Percentiles rank a stretch among this genome's conserved stretches.
Evolutionary conservation across 495 filamentous ascomycete genomes (phyloP).

Genomic region (Entonaema liquescens): DNA sequence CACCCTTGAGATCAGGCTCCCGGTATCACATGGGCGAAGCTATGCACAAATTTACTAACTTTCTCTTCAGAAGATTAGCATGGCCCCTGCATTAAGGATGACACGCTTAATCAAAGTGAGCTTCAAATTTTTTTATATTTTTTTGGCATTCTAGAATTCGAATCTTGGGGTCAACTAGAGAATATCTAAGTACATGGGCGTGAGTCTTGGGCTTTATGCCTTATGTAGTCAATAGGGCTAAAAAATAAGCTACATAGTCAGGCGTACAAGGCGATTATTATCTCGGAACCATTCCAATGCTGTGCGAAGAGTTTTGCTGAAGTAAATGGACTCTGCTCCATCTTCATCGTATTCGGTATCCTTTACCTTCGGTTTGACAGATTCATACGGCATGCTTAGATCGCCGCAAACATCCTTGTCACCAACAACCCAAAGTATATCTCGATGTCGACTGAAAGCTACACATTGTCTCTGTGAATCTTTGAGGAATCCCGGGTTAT

Average conservation of each 20-base stretch:
- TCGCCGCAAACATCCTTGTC: neutral
- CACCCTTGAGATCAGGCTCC: too few species aligned
- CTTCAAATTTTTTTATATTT: too few species aligned
- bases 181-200: too few species aligned
- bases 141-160: too few species aligned
- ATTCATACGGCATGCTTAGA: neutral
- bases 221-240: too few species aligned
- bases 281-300: neutral
- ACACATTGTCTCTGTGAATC: too few species aligned
- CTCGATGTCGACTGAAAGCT: neutral
- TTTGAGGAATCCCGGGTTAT: too few species aligned
- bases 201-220: too few species aligned
- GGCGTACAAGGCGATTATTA: neutral
- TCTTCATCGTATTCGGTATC: neutral
- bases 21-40: too few species aligned
- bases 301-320: neutral
- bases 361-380: neutral
- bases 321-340: neutral
- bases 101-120: slow-evolving; percentile 93
- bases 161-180: too few species aligned
- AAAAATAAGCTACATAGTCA: too few species aligned
- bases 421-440: neutral
- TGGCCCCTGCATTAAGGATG: slow-evolving; percentile 99
- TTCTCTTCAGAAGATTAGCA: slow-evolving; percentile 80
- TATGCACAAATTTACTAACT: too few species aligned